Percentiles rank a stretch among this genome's conserved stretches.
Evolutionary conservation across 139 green algal genomes (phyloP).

Genomic region (Coccomyxa sp.): DNA sequence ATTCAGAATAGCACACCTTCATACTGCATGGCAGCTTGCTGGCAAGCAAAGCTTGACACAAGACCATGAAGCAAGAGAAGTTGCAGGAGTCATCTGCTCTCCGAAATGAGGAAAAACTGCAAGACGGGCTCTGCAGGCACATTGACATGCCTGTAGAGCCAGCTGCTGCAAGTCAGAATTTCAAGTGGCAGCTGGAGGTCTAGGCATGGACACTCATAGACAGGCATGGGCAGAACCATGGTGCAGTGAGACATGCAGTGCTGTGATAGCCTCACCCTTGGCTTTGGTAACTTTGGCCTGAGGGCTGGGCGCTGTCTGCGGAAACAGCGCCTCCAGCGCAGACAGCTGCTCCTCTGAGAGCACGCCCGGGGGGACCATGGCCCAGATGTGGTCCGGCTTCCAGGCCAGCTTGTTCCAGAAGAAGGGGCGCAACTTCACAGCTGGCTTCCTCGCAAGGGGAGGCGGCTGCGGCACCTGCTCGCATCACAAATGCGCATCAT

Average conservation of each 20-base stretch:
- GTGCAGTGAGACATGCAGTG: background rate
- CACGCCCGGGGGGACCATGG: constrained; percentile 6
- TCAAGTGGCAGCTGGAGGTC: too few species aligned
- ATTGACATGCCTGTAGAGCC: background rate
- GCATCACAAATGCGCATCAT: background rate
- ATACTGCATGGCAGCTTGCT: too few species aligned
- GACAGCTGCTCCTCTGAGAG: constrained; percentile 14
- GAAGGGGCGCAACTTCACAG: constrained; percentile 42
- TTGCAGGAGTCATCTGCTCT: too few species aligned
- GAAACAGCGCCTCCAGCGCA: constrained; percentile 33
- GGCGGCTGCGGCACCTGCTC: background rate
- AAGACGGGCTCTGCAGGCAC: too few species aligned
- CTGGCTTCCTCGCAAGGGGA: constrained; percentile 4
- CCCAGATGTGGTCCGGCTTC: constrained; percentile 39
- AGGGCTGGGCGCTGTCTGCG: constrained; percentile 4
- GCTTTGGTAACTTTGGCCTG: constrained; percentile 1
- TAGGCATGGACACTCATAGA: too few species aligned
- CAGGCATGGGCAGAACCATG: background rate
- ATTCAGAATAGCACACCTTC: too few species aligned
- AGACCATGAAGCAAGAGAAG: too few species aligned
- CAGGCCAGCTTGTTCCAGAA: constrained; percentile 41
- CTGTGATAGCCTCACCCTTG: background rate
- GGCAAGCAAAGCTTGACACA: too few species aligned
- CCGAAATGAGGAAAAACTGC: too few species aligned
- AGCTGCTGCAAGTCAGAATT: background rate